Conservation (phyloP, 768 basidiomycete species). For the Pleurotus giganteus region DNA sequence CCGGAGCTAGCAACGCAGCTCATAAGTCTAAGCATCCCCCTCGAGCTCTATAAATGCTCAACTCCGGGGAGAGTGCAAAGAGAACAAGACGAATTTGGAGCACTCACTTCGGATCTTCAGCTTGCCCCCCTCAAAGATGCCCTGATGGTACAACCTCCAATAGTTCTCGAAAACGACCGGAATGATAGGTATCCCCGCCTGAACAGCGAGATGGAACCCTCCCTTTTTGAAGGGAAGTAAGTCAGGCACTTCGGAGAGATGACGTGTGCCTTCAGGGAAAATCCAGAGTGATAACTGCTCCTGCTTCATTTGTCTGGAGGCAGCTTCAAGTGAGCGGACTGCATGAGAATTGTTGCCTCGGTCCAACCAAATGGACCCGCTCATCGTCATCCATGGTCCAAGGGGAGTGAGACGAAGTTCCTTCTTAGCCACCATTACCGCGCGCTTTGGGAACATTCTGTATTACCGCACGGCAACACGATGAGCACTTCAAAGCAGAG, state of each 20-base stretch:
- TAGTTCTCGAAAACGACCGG: slow-evolving; percentile 96
- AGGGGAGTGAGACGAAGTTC: slow-evolving; percentile 84
- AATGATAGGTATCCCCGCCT: slow-evolving; percentile 86
- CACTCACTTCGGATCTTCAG: slow-evolving; percentile 79
- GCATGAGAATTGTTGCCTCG: slow-evolving; percentile 78
- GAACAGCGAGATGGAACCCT: slow-evolving; percentile 93
- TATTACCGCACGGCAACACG: slow-evolving; percentile 7
- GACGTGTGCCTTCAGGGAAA: slow-evolving; percentile 95
- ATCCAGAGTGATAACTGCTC: slow-evolving; percentile 81
- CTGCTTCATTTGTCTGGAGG: slow-evolving; percentile 75
- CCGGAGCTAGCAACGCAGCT: not conserved
- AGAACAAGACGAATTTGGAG: not conserved
- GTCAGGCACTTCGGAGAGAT: slow-evolving; percentile 58
- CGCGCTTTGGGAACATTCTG: slow-evolving; percentile 78
- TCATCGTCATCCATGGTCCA: slow-evolving; percentile 87
- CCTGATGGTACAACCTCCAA: slow-evolving; percentile 78
- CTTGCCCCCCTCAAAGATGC: slow-evolving; percentile 70
- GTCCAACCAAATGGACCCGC: slow-evolving; percentile 90
- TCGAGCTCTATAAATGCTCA: no score
- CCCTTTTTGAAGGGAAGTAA: slow-evolving; percentile 96
- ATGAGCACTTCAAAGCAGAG: slow-evolving; percentile 7
- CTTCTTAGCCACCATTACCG: slow-evolving; percentile 92
- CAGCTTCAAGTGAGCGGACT: slow-evolving; percentile 69
- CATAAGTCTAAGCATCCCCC: slow-evolving; percentile 5
- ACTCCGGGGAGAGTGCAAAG: slow-evolving; percentile 1